A percentile compares a stretch with the other conserved stretches of the same genome.
Evolutionary conservation across 805 yeast species (phyloP).

Genomic region (Hanseniaspora lachancei): DNA sequence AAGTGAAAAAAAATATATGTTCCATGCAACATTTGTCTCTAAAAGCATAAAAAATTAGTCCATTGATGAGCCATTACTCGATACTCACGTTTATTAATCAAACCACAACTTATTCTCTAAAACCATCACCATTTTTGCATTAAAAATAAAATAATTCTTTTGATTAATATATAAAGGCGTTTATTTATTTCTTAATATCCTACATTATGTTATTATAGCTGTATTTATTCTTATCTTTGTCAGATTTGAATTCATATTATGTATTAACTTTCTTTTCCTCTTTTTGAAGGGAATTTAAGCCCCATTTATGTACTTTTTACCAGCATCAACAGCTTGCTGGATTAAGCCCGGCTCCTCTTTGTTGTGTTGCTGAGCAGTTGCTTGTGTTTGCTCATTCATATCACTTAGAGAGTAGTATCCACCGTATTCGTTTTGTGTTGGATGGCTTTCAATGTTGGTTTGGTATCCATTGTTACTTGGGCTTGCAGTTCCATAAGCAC

Average conservation of each 20-base stretch:
- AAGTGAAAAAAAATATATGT: not conserved
- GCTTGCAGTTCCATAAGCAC: not conserved
- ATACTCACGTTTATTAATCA: too few relatives aligned
- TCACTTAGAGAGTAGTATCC: not conserved
- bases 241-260: not conserved
- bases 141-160: too few relatives aligned
- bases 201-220: not conserved
- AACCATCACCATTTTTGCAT: too few relatives aligned
- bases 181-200: too few relatives aligned
- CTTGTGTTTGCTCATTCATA: not conserved
- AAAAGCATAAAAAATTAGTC: not conserved
- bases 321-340: constrained; percentile 8
- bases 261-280: too few relatives aligned
- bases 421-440: not conserved
- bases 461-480: not conserved
- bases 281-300: not conserved
- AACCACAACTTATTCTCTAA: too few relatives aligned
- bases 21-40: not conserved
- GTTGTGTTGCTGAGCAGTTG: not conserved
- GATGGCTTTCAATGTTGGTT: not conserved
- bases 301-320: constrained; percentile 8
- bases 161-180: too few relatives aligned
- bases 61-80: too few relatives aligned
- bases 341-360: not conserved
- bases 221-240: not conserved